Conservation (phyloP, 345 rosid species). For the Microcos paniculata region DNA sequence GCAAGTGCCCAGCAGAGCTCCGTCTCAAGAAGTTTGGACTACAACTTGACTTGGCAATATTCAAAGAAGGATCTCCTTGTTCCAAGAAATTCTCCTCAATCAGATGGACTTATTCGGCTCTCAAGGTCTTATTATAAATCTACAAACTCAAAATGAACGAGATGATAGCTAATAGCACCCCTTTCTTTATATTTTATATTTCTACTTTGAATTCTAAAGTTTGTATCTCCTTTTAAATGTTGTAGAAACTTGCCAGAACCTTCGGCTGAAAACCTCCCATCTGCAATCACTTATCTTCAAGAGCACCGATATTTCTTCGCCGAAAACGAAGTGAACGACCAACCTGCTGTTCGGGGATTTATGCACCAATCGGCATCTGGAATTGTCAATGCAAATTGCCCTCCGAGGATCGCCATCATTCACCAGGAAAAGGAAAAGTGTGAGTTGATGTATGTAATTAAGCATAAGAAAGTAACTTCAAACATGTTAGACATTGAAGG, state of each 20-base stretch:
- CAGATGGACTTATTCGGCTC: neutral
- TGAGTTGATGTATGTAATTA: too few species aligned
- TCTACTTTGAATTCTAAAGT: neutral
- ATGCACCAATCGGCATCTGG: neutral
- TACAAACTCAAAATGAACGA: neutral
- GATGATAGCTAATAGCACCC: neutral
- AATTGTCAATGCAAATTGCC: neutral
- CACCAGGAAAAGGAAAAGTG: conserved; percentile 24
- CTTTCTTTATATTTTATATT: neutral
- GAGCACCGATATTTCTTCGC: neutral
- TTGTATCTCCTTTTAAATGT: neutral
- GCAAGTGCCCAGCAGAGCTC: neutral
- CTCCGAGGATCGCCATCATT: neutral
- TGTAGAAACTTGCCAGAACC: conserved; percentile 13
- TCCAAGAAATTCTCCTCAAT: neutral
- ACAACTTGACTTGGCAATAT: neutral
- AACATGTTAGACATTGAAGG: too few species aligned
- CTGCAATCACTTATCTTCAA: neutral
- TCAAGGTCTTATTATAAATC: neutral
- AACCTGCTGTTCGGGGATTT: neutral
- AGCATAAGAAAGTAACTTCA: neutral
- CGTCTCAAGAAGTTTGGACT: neutral
- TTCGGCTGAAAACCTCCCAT: conserved; percentile 9
- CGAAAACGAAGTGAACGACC: neutral
- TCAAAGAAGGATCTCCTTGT: neutral